A percentile compares a stretch with the other conserved stretches of the same genome.
Conservation (phyloP, 2,329 filamentous ascomycete genomes). For the Calycina herbarum region DNA sequence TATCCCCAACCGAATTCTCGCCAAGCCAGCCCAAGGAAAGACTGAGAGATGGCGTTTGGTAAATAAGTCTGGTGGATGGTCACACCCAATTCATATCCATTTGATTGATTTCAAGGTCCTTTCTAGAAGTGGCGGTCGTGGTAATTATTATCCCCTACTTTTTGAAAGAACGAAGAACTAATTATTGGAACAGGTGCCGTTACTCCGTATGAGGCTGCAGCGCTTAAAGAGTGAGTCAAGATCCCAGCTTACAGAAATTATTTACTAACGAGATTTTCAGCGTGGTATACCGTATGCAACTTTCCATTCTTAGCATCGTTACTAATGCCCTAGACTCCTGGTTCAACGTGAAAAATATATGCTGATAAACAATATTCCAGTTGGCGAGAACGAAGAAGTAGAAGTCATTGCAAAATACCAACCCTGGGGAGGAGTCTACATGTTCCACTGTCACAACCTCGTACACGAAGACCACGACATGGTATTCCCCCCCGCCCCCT, state of each 20-base stretch:
- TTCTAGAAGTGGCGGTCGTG: constrained; percentile 11
- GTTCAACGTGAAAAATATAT: too few relatives aligned
- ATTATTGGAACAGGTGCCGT: background rate
- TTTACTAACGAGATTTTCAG: too few relatives aligned
- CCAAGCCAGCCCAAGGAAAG: constrained; percentile 47
- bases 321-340: too few relatives aligned
- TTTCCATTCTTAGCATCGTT: too few relatives aligned
- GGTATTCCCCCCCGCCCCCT: constrained; percentile 8
- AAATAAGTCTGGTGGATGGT: constrained; percentile 26
- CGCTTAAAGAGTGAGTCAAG: constrained; percentile 2
- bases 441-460: constrained; percentile 43
- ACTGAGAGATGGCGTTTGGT: constrained; percentile 43
- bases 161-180: too few relatives aligned
- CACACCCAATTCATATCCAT: constrained; percentile 45
- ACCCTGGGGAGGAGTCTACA: constrained; percentile 53
- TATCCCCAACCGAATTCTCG: constrained; percentile 49
- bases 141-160: background rate
- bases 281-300: too few relatives aligned
- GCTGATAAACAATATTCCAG: too few relatives aligned
- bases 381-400: constrained; percentile 43
- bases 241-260: too few relatives aligned
- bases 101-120: constrained; percentile 13
- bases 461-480: constrained; percentile 38
- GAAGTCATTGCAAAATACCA: constrained; percentile 52
- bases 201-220: constrained; percentile 9